A percentile compares a stretch with the other conserved stretches of the same genome.
phyloP scores from a whole-genome alignment of 116 monocot species.

The Dioscorea cayenensis region DNA sequence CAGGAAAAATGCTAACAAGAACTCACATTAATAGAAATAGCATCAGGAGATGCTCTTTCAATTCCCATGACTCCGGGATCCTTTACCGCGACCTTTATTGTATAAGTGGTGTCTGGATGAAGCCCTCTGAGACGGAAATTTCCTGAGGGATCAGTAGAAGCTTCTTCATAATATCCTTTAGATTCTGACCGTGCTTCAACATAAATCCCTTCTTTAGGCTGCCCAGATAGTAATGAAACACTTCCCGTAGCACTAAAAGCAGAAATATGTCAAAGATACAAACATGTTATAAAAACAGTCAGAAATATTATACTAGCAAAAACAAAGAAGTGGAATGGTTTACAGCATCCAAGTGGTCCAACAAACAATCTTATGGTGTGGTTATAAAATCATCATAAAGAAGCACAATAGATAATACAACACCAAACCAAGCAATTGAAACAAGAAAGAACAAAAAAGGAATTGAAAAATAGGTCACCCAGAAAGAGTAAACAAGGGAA shows the following conservation, averaged over 20 bases:
- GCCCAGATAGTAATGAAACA: slow-evolving; percentile 73
- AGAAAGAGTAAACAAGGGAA: no score
- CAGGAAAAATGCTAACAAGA: not conserved
- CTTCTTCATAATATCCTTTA: slow-evolving; percentile 90
- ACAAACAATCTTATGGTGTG: not conserved
- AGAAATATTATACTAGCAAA: not conserved
- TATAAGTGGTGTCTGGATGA: slow-evolving; percentile 68
- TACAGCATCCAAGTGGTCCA: not conserved
- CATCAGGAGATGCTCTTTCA: slow-evolving; percentile 87
- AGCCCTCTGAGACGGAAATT: slow-evolving; percentile 90
- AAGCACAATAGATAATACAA: not conserved
- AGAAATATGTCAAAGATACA: not conserved
- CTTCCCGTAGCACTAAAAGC: slow-evolving; percentile 67
- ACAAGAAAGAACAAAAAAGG: not conserved
- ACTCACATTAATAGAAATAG: slow-evolving; percentile 45
- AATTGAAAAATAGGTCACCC: no score
- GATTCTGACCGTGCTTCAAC: slow-evolving; percentile 86
- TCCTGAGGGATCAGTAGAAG: slow-evolving; percentile 61
- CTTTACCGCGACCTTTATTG: slow-evolving; percentile 48
- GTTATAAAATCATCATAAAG: not conserved
- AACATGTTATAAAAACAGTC: no score
- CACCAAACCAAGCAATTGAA: not conserved
- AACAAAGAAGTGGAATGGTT: not conserved
- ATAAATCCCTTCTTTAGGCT: slow-evolving; percentile 73
- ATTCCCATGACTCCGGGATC: slow-evolving; percentile 35